phyloP scores from a whole-genome alignment of 768 basidiomycete species.

The Leccinum longicurvipes region DNA sequence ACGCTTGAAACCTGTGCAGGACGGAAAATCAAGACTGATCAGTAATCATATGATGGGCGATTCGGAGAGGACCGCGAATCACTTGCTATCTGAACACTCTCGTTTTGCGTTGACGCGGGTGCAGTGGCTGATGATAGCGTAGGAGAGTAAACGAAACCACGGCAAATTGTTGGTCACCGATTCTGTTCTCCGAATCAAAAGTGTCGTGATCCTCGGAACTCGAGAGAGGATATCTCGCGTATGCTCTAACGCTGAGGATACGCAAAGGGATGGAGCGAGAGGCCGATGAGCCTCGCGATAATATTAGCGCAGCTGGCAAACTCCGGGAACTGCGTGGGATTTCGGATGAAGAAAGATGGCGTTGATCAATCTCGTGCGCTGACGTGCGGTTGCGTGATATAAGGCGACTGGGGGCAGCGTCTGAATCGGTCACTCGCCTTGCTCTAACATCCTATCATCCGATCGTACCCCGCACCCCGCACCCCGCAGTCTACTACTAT shows the following conservation, averaged over 20 bases:
- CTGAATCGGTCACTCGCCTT: not conserved
- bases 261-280: no score
- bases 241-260: no score
- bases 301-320: not conserved
- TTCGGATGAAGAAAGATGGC: no score
- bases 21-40: no score
- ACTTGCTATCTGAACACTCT: no score
- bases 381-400: not conserved
- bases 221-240: no score
- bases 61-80: no score
- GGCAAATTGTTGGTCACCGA: not conserved
- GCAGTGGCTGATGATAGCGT: not conserved
- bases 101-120: not conserved
- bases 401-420: not conserved
- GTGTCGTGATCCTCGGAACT: no score
- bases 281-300: no score
- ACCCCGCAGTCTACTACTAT: slow-evolving; percentile 15
- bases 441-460: not conserved
- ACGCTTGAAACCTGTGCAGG: no score
- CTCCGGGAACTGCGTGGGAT: not conserved
- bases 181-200: no score
- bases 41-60: no score
- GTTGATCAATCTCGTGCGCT: not conserved
- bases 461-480: slow-evolving; percentile 1
- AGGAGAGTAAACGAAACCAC: not conserved